Evolutionary conservation across 106 monocot species (phyloP), one percentile per base, ranked within the genome.

Genomic region (Apostasia ramifera): DNA sequence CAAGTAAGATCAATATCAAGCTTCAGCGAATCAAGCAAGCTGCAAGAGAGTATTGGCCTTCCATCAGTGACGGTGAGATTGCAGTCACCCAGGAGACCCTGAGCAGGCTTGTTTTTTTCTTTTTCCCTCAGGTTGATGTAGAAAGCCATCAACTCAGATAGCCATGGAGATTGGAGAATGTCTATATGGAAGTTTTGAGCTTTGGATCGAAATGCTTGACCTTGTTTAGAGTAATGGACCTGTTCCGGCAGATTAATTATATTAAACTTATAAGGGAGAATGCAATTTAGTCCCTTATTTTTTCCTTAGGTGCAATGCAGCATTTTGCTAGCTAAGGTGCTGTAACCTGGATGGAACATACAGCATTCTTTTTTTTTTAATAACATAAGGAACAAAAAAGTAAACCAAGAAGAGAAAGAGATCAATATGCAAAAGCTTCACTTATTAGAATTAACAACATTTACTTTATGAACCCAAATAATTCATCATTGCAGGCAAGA

Each of bases 151-250:
- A 95, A 50, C 71, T 95, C 88, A n/a, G 76, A 84, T 0, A 95
- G 80, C 94, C 94, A 95, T 55, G 94, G 94, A 41, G 91, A 95
- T 47, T 88, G 88, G 45, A 95, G 91, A 57, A 91, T 84, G 75
- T 95, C 91, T 63, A 95, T 91, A 41, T 82, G 88, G 83, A 91
- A 66, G 15, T 70, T 71, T 73, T 86, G 88, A 2, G 86, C 88
- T 54, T 79, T 69, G 10, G 81, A 76, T 74, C 73, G 81, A 64
- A 95, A 95, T 12, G 72, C 85, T 57, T 86, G 91, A 4, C 91
- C 94, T 82, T 95, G 83, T 71, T 85, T 95, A 3, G 88, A 95
- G 71, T 78, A 75, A 74, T 95, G 94, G 53, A 95, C 66, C 94
- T 94, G 69, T 6, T 43, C 50, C 7, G 6, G 49, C 2, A 55